phyloP scores from a whole-genome alignment of 2,329 filamentous ascomycete genomes.

The Zelopaecilomyces penicillatus region DNA sequence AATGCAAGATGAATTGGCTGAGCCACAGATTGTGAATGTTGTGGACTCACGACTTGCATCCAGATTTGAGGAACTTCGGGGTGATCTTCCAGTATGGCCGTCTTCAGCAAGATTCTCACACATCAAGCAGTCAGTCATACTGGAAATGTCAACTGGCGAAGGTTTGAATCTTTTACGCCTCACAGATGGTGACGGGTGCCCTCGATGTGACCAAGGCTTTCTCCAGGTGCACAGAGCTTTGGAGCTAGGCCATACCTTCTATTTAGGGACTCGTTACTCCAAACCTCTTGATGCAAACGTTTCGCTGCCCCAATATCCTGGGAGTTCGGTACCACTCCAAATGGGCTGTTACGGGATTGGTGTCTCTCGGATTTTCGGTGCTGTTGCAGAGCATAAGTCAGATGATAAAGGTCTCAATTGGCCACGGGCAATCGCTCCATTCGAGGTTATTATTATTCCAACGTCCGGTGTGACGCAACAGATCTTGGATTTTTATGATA shows the following conservation, averaged over 20 bases:
- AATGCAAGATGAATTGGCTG: not conserved
- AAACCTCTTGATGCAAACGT: slow-evolving; percentile 61
- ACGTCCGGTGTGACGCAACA: slow-evolving; percentile 37
- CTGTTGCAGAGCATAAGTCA: slow-evolving; percentile 67
- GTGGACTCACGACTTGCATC: slow-evolving; percentile 24
- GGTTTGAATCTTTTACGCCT: slow-evolving; percentile 56
- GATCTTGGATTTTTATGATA: slow-evolving; percentile 55
- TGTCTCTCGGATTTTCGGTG: slow-evolving; percentile 80
- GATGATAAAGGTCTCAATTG: slow-evolving; percentile 74
- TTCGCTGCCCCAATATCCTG: slow-evolving; percentile 23
- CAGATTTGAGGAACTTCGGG: slow-evolving; percentile 16
- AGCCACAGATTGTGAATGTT: slow-evolving; percentile 23
- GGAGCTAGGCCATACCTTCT: slow-evolving; percentile 91
- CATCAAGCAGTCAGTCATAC: slow-evolving; percentile 13
- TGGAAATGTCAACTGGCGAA: slow-evolving; percentile 27
- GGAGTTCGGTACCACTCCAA: slow-evolving; percentile 50
- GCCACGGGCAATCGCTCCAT: slow-evolving; percentile 81
- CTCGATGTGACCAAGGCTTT: slow-evolving; percentile 54
- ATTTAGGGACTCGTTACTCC: slow-evolving; percentile 84
- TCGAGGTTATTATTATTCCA: slow-evolving; percentile 61
- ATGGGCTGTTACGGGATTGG: slow-evolving; percentile 98
- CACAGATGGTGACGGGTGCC: slow-evolving; percentile 61
- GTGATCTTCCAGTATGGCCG: slow-evolving; percentile 18
- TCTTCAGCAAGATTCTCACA: slow-evolving; percentile 4
- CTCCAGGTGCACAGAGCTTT: slow-evolving; percentile 65